Base-by-base conservation (phyloP, 805 yeast species). In the Zygoascus tannicola region DNA sequence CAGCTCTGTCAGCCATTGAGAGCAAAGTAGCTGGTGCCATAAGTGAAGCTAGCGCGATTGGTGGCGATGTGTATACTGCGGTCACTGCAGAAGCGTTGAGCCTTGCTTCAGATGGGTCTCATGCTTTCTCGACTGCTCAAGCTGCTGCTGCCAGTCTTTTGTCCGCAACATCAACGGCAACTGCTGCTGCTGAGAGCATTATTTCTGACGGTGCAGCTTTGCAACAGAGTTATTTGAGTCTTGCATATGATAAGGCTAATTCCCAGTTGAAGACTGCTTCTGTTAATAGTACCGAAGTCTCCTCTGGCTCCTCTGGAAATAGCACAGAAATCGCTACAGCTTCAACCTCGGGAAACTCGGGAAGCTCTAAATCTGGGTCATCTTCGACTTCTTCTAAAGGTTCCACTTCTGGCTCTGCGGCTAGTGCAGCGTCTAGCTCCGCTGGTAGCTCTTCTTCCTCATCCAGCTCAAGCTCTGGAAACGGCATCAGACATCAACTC, bases 121-220 rank as follows among this genome's bases (percentile, higher is more conserved):
- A 35, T 15, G 38, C 38, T n/a, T 35, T 35, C 38, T 35, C 38
- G 12, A 35, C 38, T 14, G 38, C 38, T 5, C 21, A n/a, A 7
- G 38, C 15, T 18, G 38, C 38, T 7, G 38, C 38, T 18, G 22
- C 22, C 22, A 5, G n/a, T 16, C 19, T 35, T 7, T 22, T 35
- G 19, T n/a, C 38, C 12, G 12, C 15, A 10, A n/a, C 38, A 7
- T 19, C 38, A 10, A n/a, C 38, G 5, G 38, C 38, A 7, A 35
- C 38, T 5, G 22, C 15, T 7, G 38, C 22, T 16, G 38, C 38
- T 16, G n/a, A 10, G 5, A n/a, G 21, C 14, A 35, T 35, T 35
- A 4, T 35, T 4, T 35, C 38, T n/a, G 38, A 14, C 19, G 38
- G 38, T 5, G 38, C 19, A 16, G 38, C 38, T 18, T 8, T 35